phyloP scores from a whole-genome alignment of 1,284 basidiomycete species.

The Ustilago sp. region DNA sequence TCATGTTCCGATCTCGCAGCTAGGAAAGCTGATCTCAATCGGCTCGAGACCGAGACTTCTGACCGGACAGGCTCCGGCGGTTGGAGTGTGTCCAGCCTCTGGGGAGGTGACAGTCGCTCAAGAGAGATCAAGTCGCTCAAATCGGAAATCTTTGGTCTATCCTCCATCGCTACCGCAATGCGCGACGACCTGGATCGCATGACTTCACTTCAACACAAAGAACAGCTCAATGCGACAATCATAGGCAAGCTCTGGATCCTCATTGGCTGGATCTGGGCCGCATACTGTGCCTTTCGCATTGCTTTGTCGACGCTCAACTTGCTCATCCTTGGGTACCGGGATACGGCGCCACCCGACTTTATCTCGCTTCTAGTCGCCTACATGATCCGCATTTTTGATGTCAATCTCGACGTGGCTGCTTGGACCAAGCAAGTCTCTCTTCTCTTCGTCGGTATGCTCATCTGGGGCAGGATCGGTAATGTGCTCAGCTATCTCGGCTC shows the following conservation, averaged over 20 bases:
- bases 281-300: constrained; percentile 69
- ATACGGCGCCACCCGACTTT: constrained; percentile 65
- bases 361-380: constrained; percentile 67
- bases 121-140: constrained; percentile 66
- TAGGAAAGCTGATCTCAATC: constrained; percentile 50
- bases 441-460: constrained; percentile 69
- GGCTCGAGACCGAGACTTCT: constrained; percentile 34
- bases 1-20: constrained; percentile 50
- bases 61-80: constrained; percentile 8
- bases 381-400: constrained; percentile 64
- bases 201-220: constrained; percentile 63
- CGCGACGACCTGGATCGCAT: constrained; percentile 68
- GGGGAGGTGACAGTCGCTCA: constrained; percentile 38
- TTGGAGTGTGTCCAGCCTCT: constrained; percentile 29
- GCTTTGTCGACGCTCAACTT: constrained; percentile 49
- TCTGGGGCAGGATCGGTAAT: constrained; percentile 70
- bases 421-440: constrained; percentile 70
- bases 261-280: constrained; percentile 68
- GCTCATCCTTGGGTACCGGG: constrained; percentile 50
- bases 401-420: constrained; percentile 69
- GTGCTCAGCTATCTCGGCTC: constrained; percentile 69
- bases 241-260: constrained; percentile 66
- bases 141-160: constrained; percentile 69
- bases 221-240: constrained; percentile 65
- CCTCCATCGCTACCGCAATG: constrained; percentile 70